A percentile compares a stretch with the other conserved stretches of the same genome.
Conservation (phyloP, 1,284 basidiomycete species). For the Cutaneotrichosporon spelunceum region DNA sequence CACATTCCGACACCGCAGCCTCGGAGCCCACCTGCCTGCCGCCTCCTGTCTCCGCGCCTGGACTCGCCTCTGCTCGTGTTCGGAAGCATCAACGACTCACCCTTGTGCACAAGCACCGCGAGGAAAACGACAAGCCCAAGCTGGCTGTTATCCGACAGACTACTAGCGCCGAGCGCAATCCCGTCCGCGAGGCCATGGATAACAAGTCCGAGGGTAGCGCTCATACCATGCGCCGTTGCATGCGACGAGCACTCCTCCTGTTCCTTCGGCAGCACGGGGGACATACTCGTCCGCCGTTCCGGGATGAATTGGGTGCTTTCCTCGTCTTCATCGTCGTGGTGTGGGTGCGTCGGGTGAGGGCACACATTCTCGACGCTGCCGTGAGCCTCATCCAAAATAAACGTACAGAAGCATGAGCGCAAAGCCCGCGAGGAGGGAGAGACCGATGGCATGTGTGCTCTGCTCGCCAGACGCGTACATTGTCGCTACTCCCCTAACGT, state of each 20-base stretch:
- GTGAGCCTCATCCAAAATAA: background rate
- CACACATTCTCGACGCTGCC: conserved; percentile 46
- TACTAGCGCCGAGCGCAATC: conserved; percentile 73
- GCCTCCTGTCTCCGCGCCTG: background rate
- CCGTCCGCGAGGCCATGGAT: conserved; percentile 87
- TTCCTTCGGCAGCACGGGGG: conserved; percentile 17
- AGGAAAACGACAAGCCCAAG: conserved; percentile 79
- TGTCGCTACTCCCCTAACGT: conserved; percentile 50
- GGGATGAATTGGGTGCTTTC: background rate
- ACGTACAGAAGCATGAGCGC: conserved; percentile 68
- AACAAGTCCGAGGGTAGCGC: conserved; percentile 76
- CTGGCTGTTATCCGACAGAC: conserved; percentile 40
- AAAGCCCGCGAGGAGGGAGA: conserved; percentile 75
- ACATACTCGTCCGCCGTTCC: background rate
- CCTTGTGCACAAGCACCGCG: conserved; percentile 85
- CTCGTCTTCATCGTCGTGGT: conserved; percentile 14
- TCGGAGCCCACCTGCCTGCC: no score
- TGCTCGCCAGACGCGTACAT: conserved; percentile 51
- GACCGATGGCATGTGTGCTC: conserved; percentile 58
- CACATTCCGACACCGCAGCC: no score
- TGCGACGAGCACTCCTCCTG: conserved; percentile 14
- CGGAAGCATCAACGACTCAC: conserved; percentile 49
- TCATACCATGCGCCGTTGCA: conserved; percentile 52
- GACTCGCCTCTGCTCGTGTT: background rate
- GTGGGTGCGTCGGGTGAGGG: conserved; percentile 40